Base-by-base conservation (phyloP, 495 filamentous ascomycete species). In the Bombardia bombarda region DNA sequence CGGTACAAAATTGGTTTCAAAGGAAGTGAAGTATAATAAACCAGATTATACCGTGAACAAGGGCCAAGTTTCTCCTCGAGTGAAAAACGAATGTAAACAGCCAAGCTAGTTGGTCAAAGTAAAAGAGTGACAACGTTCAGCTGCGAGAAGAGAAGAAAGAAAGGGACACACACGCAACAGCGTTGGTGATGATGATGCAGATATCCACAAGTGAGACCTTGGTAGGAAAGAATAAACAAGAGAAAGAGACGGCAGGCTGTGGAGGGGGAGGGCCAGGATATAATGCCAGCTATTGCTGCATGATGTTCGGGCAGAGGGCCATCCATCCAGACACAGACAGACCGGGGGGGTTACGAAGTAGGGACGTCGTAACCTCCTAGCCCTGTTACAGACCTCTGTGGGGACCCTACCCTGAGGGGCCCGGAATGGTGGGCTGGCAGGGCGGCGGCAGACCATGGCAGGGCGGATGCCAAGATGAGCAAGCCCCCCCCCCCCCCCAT, bases 21-120 rank as follows among this genome's bases (percentile, higher is more conserved):
- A 43, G 31, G 25, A 32, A 45, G 49, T 21, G 38, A 55, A 57
- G 54, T 60, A 63, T 53, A 66, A 57, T 55, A 53, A 52, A 60
- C 58, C 60, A 68, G 64, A 62, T 62, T 63, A 66, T 62, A 66
- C 64, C 57, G 60, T 37, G 61, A 10, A 28, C 53, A 49, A 66
- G 52, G 58, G 64, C 57, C 8, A 33, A 49, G 28, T 52, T 45
- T 58, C 40, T 57, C 51, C 55, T 53, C 52, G 39, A 38, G 45
- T n/a, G 62, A 65, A 60, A 75, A 72, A 75, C 65, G 68, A 69
- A 61, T 42, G 62, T 68, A 61, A 66, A 63, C 70, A 74, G 68
- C 70, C 71, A 74, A 76, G 62, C 72, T 68, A 73, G 72, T 77
- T 75, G 73, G 70, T 56, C 49, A 62, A 60, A 68, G 68, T 67